Percentiles rank a stretch among this genome's conserved stretches.
These are phyloP conservation scores for Panellus pusillus DNA, from an alignment of 768 basidiomycete genomes.

Conservation along the genomic window DNA sequence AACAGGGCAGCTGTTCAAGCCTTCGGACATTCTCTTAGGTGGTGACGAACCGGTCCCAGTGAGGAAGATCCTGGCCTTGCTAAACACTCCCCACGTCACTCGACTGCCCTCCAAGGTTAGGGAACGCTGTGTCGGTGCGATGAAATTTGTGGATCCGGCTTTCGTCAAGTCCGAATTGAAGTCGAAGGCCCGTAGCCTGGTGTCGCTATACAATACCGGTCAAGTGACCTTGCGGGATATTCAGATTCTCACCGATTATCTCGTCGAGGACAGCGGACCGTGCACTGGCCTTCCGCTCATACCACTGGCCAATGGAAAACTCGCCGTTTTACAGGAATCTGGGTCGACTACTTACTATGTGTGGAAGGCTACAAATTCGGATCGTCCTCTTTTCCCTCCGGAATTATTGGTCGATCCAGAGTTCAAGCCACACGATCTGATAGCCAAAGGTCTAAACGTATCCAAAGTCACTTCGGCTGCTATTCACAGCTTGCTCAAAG, in stretches of 20 bases:
- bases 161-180: slow-evolving; percentile 30
- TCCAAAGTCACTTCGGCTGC: slow-evolving; percentile 12
- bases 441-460: slow-evolving; percentile 30
- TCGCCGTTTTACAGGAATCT: slow-evolving; percentile 26
- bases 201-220: slow-evolving; percentile 10
- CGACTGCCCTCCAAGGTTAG: slow-evolving; percentile 23
- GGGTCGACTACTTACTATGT: slow-evolving; percentile 25
- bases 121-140: slow-evolving; percentile 17
- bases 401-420: slow-evolving; percentile 29
- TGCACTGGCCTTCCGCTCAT: slow-evolving; percentile 35
- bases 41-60: slow-evolving; percentile 24
- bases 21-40: slow-evolving; percentile 25
- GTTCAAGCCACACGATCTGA: slow-evolving; percentile 22
- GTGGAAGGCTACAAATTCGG: slow-evolving; percentile 24
- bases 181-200: slow-evolving; percentile 8
- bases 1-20: slow-evolving; percentile 7
- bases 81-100: slow-evolving; percentile 25
- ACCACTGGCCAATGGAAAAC: slow-evolving; percentile 35
- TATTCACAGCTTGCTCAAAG: slow-evolving; percentile 22
- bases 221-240: slow-evolving; percentile 24
- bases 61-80: slow-evolving; percentile 21
- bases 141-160: slow-evolving; percentile 26
- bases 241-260: slow-evolving; percentile 27
- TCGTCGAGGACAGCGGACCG: slow-evolving; percentile 17
- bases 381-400: slow-evolving; percentile 23